These are phyloP conservation scores for Pseudogymnoascus verrucosus DNA, from an alignment of 2,329 filamentous ascomycete genomes.

Conservation along the genomic window DNA sequence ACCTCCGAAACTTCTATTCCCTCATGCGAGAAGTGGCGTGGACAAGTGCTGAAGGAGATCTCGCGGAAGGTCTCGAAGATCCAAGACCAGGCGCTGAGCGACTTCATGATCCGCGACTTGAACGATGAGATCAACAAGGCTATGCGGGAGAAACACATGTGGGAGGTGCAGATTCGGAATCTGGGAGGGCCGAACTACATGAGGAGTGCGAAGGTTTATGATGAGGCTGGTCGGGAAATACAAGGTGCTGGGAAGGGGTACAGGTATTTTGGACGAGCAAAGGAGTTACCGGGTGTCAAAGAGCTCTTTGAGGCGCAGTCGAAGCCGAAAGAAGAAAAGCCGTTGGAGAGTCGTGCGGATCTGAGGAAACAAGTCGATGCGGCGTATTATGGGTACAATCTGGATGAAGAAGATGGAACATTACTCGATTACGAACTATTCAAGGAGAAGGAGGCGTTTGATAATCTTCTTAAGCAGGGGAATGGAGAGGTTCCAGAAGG, in stretches of 20 bases:
- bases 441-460: conserved; percentile 75
- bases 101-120: conserved; percentile 94
- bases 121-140: conserved; percentile 99
- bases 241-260: conserved; percentile 78
- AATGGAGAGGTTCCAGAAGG: conserved; percentile 53
- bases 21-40: conserved; percentile 93
- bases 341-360: conserved; percentile 58
- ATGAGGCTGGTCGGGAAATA: conserved; percentile 48
- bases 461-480: conserved; percentile 53
- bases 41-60: conserved; percentile 94
- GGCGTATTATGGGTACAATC: conserved; percentile 89
- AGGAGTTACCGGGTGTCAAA: conserved; percentile 88
- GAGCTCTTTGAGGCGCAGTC: conserved; percentile 83
- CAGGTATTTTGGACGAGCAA: conserved; percentile 85
- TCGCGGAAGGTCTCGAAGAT: conserved; percentile 94
- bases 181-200: conserved; percentile 60
- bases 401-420: conserved; percentile 81
- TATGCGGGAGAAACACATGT: conserved; percentile 98
- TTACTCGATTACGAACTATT: conserved; percentile 71
- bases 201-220: conserved; percentile 43
- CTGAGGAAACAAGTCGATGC: conserved; percentile 76
- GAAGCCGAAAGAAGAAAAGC: conserved; percentile 49
- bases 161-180: conserved; percentile 94
- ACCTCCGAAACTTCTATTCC: conserved; percentile 79
- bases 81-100: conserved; percentile 82